Evolutionary conservation across 352 stramenopile genomes (phyloP), one percentile per base, ranked within the genome.

Genomic region (Pseudoperonospora humuli): DNA sequence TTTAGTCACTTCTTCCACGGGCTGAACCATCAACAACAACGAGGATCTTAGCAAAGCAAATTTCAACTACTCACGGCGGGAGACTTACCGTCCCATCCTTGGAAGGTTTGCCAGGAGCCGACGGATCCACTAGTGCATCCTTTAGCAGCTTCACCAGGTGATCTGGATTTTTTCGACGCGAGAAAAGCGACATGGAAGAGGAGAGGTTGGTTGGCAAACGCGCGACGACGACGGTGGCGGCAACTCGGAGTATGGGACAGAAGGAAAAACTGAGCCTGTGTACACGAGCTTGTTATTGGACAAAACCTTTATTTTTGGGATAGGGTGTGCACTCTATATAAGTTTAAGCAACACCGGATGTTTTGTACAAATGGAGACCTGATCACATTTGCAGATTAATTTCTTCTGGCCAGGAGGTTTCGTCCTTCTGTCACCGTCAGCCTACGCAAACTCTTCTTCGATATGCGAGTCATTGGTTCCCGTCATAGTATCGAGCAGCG

Each of bases 111-210:
- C 64, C 55, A 11, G 70, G 45, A 18, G 50, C 42, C 15, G 49
- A 67, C 1, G 78, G 78, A 34, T 72, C 75, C 31, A 58, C 60
- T 24, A 88, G 55, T 50, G 73, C 74, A 35, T 91, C 78, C 32
- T 78, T 85, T 26, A 91, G 61, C 45, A 85, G 69, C 70, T 86
- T 88, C 28, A 84, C 74, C 17, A 91, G 67, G 56, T 91, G 76
- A 29, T 91, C 75, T 0, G 78, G 75, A 55, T 63, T 91, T 65
- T 88, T 91, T 36, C 75, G 75, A 43, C 72, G 71, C 32, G 70
- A 68, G 53, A 91, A 85, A 39, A 85, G 69, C 40, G 73, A 83
- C 73, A 85, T 85, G 9, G 7, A 38, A 38, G 32, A 38, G 17
- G 15, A 29, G n/a, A 3, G 26, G 26, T 7, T 29, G 26, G 7